Percentiles rank a stretch among this genome's conserved stretches.
Evolutionary conservation across 2,329 filamentous ascomycete genomes (phyloP).

Genomic region (Diaporthe australafricana): DNA sequence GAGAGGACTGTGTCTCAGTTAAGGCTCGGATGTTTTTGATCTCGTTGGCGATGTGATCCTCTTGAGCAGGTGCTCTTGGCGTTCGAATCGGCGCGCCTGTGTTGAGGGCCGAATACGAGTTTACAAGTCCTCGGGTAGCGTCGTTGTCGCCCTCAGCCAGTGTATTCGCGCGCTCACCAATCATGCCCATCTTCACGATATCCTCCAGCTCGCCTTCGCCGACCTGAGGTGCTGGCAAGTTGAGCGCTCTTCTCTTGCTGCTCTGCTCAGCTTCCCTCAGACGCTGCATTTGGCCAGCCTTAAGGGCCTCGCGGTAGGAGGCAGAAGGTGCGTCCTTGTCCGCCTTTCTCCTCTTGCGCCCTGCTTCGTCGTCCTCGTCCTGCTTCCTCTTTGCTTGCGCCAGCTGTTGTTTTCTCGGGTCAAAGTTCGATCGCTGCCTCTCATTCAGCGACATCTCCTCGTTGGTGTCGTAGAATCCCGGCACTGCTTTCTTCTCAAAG

Average conservation of each 20-base stretch:
- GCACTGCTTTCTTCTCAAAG: conserved; percentile 90
- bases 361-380: conserved; percentile 84
- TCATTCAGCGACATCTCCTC: conserved; percentile 88
- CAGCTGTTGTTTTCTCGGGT: conserved; percentile 91
- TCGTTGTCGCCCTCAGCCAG: conserved; percentile 85
- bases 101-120: conserved; percentile 86
- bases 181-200: conserved; percentile 98
- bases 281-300: conserved; percentile 93
- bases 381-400: conserved; percentile 90
- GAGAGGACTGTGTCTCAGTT: conserved; percentile 92
- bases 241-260: conserved; percentile 88
- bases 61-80: conserved; percentile 88
- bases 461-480: conserved; percentile 92
- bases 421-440: conserved; percentile 83
- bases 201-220: conserved; percentile 94
- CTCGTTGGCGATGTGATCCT: conserved; percentile 96
- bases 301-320: conserved; percentile 86
- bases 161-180: conserved; percentile 85
- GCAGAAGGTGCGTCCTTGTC: conserved; percentile 85
- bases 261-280: conserved; percentile 96
- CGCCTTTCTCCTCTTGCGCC: conserved; percentile 86
- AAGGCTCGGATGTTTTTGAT: conserved; percentile 92
- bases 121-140: conserved; percentile 85
- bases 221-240: conserved; percentile 89
- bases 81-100: conserved; percentile 90